A percentile compares a stretch with the other conserved stretches of the same genome.
These are phyloP conservation scores for Cercophora newfieldiana DNA, from an alignment of 495 filamentous ascomycete species.

Conservation along the genomic window DNA sequence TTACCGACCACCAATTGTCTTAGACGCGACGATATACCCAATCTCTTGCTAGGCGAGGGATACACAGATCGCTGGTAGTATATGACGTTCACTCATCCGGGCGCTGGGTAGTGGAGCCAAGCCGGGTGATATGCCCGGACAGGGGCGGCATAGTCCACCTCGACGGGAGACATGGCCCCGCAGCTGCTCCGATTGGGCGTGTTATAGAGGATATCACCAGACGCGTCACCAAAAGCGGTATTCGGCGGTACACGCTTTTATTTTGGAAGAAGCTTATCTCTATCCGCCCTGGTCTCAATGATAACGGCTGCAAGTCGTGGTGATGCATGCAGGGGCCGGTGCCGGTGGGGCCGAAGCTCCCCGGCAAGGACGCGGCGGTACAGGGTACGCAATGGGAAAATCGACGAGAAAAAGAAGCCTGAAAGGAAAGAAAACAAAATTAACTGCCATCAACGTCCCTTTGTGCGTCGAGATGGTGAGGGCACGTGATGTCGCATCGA, in stretches of 20 bases:
- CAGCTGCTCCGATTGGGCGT: neutral
- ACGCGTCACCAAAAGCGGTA: neutral
- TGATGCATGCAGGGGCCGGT: neutral
- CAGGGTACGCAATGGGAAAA: neutral
- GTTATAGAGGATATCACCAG: neutral
- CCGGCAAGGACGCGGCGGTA: neutral
- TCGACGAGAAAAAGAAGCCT: neutral
- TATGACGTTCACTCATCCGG: neutral
- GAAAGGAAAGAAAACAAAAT: too few relatives aligned
- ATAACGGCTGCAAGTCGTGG: neutral
- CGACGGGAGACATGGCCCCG: neutral
- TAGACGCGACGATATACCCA: neutral
- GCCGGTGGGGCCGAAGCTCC: neutral
- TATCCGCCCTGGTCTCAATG: neutral
- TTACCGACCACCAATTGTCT: neutral
- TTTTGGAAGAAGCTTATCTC: neutral
- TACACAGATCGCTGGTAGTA: neutral
- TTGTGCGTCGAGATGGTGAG: neutral
- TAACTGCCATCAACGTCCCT: neutral
- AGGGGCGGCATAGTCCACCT: conserved; percentile 2
- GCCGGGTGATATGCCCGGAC: conserved; percentile 6
- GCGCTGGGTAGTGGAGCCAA: neutral
- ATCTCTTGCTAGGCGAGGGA: neutral
- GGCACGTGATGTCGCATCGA: neutral
- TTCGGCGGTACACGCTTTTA: neutral